These are phyloP conservation scores for Magnolia officinalis DNA, from an alignment of 164 flowering plant species.

Conservation along the genomic window DNA sequence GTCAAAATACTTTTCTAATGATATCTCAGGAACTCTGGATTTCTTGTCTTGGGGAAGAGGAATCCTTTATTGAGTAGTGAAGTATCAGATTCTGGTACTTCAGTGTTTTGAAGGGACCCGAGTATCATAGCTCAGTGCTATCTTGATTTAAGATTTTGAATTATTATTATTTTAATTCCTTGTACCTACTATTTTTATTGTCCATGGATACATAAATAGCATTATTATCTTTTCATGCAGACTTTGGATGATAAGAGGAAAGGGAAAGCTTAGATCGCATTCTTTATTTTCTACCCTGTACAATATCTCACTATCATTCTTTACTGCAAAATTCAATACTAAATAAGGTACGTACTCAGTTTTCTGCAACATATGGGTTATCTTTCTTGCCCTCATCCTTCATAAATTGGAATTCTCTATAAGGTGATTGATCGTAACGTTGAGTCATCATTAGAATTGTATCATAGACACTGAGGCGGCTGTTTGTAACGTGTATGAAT, in stretches of 20 bases:
- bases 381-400: not conserved
- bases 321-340: slow-evolving; percentile 8
- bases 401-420: not conserved
- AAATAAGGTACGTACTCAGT: not conserved
- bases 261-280: slow-evolving; percentile 39
- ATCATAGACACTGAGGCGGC: not conserved
- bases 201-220: not conserved
- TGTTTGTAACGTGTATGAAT: too few relatives aligned
- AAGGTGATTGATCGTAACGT: not conserved
- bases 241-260: slow-evolving; percentile 69
- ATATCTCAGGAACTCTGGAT: too few relatives aligned
- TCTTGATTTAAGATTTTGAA: not conserved
- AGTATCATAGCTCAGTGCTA: not conserved
- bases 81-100: too few relatives aligned
- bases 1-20: too few relatives aligned
- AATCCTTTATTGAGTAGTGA: too few relatives aligned
- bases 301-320: slow-evolving; percentile 8
- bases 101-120: not conserved
- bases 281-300: slow-evolving; percentile 3
- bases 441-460: not conserved
- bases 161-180: not conserved
- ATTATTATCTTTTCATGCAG: slow-evolving; percentile 31
- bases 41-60: too few relatives aligned
- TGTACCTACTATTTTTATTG: not conserved
- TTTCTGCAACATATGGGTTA: not conserved